phyloP scores from a whole-genome alignment of 768 basidiomycete species.

The Rhizopogon vulgaris region DNA sequence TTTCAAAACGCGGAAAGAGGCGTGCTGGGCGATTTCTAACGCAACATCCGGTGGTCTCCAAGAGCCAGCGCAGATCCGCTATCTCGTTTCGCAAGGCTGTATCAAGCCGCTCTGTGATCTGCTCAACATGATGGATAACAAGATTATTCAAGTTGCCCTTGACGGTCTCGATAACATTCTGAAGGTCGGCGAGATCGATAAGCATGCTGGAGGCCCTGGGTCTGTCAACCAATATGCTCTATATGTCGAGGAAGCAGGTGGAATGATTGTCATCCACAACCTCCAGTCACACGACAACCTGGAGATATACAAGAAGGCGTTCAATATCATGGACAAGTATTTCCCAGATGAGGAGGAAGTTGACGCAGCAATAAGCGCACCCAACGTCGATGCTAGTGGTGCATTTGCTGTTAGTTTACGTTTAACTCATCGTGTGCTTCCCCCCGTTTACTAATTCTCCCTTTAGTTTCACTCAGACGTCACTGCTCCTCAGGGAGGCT shows the following conservation, averaged over 20 bases:
- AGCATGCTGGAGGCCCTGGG: conserved; percentile 71
- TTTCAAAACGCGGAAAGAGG: conserved; percentile 99
- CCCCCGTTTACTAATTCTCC: conserved; percentile 4
- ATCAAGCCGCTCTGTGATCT: conserved; percentile 98
- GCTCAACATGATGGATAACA: conserved; percentile 98
- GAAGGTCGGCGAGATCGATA: conserved; percentile 96
- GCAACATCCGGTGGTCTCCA: conserved; percentile 97
- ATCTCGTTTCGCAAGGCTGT: conserved; percentile 95
- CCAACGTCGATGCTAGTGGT: conserved; percentile 67
- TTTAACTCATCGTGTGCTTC: not conserved
- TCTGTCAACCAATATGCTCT: conserved; percentile 89
- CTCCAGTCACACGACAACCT: conserved; percentile 99
- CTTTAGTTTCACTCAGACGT: conserved; percentile 78
- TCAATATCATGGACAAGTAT: conserved; percentile 97
- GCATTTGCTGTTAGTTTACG: conserved; percentile 58
- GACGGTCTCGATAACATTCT: conserved; percentile 98
- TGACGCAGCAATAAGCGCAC: conserved; percentile 74
- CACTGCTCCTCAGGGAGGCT: conserved; percentile 89
- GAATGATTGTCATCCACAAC: conserved; percentile 98
- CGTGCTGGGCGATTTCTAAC: conserved; percentile 99
- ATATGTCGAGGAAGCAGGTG: conserved; percentile 96
- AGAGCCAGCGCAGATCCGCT: conserved; percentile 95
- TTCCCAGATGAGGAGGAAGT: conserved; percentile 97
- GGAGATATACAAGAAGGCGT: conserved; percentile 99
- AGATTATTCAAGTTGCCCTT: conserved; percentile 97